Evolutionary conservation across 73 alveolate genomes (phyloP), one percentile per base, ranked within the genome.

Genomic region (Durusdinium trenchii): DNA sequence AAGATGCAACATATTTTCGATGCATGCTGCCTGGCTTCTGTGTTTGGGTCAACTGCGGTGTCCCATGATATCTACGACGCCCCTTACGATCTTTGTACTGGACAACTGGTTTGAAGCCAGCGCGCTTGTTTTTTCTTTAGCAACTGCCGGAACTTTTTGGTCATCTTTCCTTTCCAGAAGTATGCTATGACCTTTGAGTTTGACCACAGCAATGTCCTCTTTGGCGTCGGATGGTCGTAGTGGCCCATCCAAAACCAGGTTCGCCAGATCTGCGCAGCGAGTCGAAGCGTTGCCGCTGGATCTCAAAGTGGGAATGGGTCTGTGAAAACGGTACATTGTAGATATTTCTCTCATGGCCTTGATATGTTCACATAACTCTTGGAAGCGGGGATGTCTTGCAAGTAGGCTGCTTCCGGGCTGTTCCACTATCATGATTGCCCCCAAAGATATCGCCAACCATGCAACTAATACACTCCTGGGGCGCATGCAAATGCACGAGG

Each of bases 241-340:
- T 86, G 95, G 61, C 61, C 82, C 95, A 86, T 86, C 95, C 95
- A 86, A 30, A 86, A 50, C 62, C 95, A 32, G 47, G 81, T 50
- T 38, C 43, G 26, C 40, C 50, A 86, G 45, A 86, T 60, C 95
- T 86, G 83, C 67, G 28, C 3, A 35, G 71, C 69, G 50, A 30
- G 42, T n/a, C n/a, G n/a, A n/a, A n/a, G n/a, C n/a, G n/a, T n/a
- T n/a, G n/a, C n/a, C n/a, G n/a, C n/a, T n/a, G n/a, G n/a, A n/a
- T n/a, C n/a, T n/a, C n/a, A n/a, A n/a, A n/a, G n/a, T n/a, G n/a
- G n/a, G n/a, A n/a, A n/a, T n/a, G n/a, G n/a, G n/a, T n/a, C n/a
- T n/a, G n/a, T n/a, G n/a, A n/a, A n/a, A n/a, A n/a, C n/a, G n/a
- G n/a, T n/a, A n/a, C n/a, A n/a, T n/a, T n/a, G n/a, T n/a, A n/a